Percentiles rank a stretch among this genome's conserved stretches.
phyloP scores from a whole-genome alignment of 208 protist species.

The Tritrichomonas foetus region DNA sequence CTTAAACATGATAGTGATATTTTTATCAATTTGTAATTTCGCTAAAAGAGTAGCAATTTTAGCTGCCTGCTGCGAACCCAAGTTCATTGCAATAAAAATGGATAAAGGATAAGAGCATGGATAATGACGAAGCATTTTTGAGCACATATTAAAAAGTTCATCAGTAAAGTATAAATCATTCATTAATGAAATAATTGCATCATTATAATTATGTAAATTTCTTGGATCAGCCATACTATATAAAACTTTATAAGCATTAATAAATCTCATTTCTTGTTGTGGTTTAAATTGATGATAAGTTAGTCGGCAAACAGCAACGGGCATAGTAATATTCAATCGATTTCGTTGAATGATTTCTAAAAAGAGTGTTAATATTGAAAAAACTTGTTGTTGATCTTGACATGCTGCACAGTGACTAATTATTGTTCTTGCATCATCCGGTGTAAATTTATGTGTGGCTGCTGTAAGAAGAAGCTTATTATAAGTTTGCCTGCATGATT shows the following conservation, averaged over 20 bases:
- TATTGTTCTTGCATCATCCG: not conserved
- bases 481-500: not conserved
- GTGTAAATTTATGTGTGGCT: not conserved
- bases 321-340: not conserved
- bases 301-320: not conserved
- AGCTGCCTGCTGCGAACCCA: not conserved
- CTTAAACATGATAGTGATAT: not conserved
- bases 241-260: not conserved
- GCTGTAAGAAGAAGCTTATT: not conserved
- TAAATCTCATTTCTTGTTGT: not conserved
- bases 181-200: not conserved
- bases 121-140: not conserved
- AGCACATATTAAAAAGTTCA: not conserved
- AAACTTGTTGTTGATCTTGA: not conserved
- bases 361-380: not conserved
- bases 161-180: not conserved
- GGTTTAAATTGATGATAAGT: slow-evolving; percentile 31
- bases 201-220: not conserved
- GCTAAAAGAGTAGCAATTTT: not conserved
- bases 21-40: not conserved
- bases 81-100: not conserved
- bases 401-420: not conserved
- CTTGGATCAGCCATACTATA: not conserved
- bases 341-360: not conserved
- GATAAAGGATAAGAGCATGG: not conserved